A percentile compares a stretch with the other conserved stretches of the same genome.
Evolutionary conservation across 768 basidiomycete species (phyloP).

Genomic region (Kockovaella imperatae): DNA sequence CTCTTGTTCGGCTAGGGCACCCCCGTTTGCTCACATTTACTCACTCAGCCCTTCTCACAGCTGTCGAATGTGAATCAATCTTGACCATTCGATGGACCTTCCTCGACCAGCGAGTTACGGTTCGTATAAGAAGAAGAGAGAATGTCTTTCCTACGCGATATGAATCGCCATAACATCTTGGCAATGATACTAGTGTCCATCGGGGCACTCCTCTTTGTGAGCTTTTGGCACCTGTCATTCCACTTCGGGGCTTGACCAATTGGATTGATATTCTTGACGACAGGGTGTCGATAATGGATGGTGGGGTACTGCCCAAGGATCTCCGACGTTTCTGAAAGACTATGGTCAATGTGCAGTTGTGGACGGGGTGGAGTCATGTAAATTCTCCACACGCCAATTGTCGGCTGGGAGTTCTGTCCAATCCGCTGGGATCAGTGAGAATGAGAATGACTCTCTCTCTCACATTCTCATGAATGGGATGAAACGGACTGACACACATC

Average conservation of each 20-base stretch:
- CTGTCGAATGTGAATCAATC: too few relatives aligned
- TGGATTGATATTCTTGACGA: neutral
- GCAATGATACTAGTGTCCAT: slow-evolving; percentile 1
- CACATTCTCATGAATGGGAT: neutral
- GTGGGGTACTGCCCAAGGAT: slow-evolving; percentile 27
- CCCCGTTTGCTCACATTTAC: too few relatives aligned
- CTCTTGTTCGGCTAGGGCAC: too few relatives aligned
- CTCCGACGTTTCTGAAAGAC: slow-evolving; percentile 9
- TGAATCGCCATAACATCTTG: too few relatives aligned
- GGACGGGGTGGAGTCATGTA: slow-evolving; percentile 12
- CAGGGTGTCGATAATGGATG: slow-evolving; percentile 26
- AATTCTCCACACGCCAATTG: slow-evolving; percentile 11
- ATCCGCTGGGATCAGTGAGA: slow-evolving; percentile 19
- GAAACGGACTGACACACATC: slow-evolving; percentile 11
- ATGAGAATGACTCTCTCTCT: neutral
- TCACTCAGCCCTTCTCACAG: too few relatives aligned
- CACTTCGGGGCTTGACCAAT: neutral
- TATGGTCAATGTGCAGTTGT: slow-evolving; percentile 9
- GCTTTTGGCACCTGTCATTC: neutral
- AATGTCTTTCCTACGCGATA: too few relatives aligned
- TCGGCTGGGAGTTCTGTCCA: slow-evolving; percentile 12
- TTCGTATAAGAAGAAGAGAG: too few relatives aligned
- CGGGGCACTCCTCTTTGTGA: slow-evolving; percentile 14
- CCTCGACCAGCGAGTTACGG: too few relatives aligned
- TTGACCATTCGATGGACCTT: too few relatives aligned